Conservation (phyloP, 2,329 filamentous ascomycete species). For the Xylariales sp. region DNA sequence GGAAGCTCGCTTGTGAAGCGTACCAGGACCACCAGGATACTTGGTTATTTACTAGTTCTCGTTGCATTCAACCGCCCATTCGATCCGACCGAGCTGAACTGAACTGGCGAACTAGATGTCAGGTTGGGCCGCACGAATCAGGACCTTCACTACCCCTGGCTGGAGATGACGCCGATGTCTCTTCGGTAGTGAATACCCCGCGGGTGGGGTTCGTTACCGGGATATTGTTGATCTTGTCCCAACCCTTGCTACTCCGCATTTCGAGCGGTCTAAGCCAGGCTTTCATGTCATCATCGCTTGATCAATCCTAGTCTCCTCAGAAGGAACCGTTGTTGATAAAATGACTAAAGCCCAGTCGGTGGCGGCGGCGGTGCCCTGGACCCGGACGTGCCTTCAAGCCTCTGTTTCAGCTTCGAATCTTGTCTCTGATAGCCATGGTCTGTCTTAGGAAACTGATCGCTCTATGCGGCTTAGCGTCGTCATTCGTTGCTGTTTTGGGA, state of each 20-base stretch:
- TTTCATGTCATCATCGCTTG: conserved; percentile 2
- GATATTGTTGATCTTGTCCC: conserved; percentile 4
- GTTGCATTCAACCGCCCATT: too few species aligned
- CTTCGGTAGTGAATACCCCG: conserved; percentile 14
- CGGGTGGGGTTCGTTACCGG: conserved; percentile 8
- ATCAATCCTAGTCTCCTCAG: neutral
- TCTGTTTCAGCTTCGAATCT: too few species aligned
- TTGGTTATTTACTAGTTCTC: too few species aligned
- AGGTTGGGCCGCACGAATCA: too few species aligned
- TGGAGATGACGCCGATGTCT: too few species aligned
- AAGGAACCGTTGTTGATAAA: neutral
- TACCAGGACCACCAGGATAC: too few species aligned
- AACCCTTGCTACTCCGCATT: conserved; percentile 8
- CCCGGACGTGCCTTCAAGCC: neutral
- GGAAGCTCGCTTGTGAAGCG: too few species aligned
- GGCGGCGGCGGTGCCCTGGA: too few species aligned
- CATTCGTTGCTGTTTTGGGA: conserved; percentile 10
- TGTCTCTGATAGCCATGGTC: neutral
- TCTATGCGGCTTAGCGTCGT: conserved; percentile 9
- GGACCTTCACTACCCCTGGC: too few species aligned
- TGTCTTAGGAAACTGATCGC: conserved; percentile 2
- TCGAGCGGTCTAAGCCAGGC: neutral
- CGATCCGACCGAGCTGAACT: too few species aligned
- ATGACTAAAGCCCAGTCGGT: neutral
- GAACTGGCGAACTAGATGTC: too few species aligned